phyloP scores from a whole-genome alignment of 1,139 yeast species.

The Debaryomycetaceae sp. region DNA sequence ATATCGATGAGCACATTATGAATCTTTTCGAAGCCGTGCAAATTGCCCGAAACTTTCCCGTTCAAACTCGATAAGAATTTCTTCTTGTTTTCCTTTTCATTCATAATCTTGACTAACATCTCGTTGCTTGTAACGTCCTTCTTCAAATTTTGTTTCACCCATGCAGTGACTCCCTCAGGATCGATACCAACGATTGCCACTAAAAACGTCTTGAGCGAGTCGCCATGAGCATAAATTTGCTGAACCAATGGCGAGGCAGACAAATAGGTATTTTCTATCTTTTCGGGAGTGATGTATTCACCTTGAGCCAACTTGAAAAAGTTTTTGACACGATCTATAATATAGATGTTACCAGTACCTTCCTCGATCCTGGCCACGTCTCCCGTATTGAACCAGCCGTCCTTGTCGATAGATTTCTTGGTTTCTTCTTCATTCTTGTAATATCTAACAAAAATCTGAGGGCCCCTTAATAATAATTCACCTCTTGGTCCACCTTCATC shows the following conservation, averaged over 20 bases:
- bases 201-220: slow-evolving; percentile 54
- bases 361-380: slow-evolving; percentile 34
- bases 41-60: slow-evolving; percentile 16
- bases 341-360: slow-evolving; percentile 23
- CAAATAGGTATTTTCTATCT: slow-evolving; percentile 36
- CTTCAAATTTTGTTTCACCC: slow-evolving; percentile 12
- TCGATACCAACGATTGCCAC: slow-evolving; percentile 64
- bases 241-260: slow-evolving; percentile 28
- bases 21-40: slow-evolving; percentile 57
- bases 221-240: slow-evolving; percentile 53
- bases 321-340: slow-evolving; percentile 43
- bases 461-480: slow-evolving; percentile 38
- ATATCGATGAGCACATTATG: slow-evolving; percentile 57
- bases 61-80: slow-evolving; percentile 27
- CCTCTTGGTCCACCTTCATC: slow-evolving; percentile 40
- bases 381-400: slow-evolving; percentile 49
- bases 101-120: slow-evolving; percentile 27
- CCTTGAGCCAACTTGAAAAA: slow-evolving; percentile 46
- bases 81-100: slow-evolving; percentile 24
- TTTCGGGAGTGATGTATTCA: slow-evolving; percentile 43
- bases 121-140: slow-evolving; percentile 17
- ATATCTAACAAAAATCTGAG: slow-evolving; percentile 35
- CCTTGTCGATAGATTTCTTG: slow-evolving; percentile 46
- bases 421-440: slow-evolving; percentile 41
- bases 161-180: slow-evolving; percentile 14